These are phyloP conservation scores for Ophiostoma novo-ulmi DNA, from an alignment of 2,329 filamentous ascomycete genomes.

Conservation along the genomic window DNA sequence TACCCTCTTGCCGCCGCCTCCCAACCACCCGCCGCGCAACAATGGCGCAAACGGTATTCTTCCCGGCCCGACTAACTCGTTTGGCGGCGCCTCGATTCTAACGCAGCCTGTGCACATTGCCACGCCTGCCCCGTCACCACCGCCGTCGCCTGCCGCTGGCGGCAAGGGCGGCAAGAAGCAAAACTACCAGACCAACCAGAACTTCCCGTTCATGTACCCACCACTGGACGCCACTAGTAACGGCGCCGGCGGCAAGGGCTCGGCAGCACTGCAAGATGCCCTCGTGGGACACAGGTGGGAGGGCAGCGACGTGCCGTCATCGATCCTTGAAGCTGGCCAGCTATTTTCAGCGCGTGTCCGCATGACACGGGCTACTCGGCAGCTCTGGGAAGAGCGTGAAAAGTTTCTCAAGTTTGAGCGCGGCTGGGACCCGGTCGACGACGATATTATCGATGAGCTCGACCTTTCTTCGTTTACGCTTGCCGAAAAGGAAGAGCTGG, in stretches of 20 bases:
- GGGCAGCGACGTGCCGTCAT: conserved; percentile 88
- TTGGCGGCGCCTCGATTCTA: conserved; percentile 71
- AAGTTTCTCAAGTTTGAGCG: conserved; percentile 86
- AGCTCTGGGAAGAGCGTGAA: conserved; percentile 92
- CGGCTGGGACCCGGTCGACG: conserved; percentile 64
- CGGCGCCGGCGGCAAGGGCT: conserved; percentile 82
- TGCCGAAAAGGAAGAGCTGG: conserved; percentile 45
- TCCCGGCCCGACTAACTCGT: conserved; percentile 49
- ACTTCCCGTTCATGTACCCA: conserved; percentile 96
- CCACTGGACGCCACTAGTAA: conserved; percentile 86
- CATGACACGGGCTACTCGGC: conserved; percentile 84
- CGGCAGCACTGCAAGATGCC: conserved; percentile 70
- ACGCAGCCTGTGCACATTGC: conserved; percentile 97
- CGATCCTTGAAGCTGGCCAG: conserved; percentile 89
- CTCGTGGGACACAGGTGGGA: conserved; percentile 84
- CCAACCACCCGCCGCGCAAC: conserved; percentile 63
- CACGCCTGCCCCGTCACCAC: conserved; percentile 93
- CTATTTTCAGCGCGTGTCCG: conserved; percentile 85
- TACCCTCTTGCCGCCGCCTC: conserved; percentile 79
- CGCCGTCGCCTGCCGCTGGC: conserved; percentile 78
- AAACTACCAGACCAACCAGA: conserved; percentile 98
- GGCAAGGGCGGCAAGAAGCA: conserved; percentile 97
- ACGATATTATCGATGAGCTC: conserved; percentile 40
- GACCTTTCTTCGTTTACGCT: conserved; percentile 36
- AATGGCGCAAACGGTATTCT: conserved; percentile 59